Conservation (phyloP, 176 grass and related monocot species). For the Oryza rufipogon region DNA sequence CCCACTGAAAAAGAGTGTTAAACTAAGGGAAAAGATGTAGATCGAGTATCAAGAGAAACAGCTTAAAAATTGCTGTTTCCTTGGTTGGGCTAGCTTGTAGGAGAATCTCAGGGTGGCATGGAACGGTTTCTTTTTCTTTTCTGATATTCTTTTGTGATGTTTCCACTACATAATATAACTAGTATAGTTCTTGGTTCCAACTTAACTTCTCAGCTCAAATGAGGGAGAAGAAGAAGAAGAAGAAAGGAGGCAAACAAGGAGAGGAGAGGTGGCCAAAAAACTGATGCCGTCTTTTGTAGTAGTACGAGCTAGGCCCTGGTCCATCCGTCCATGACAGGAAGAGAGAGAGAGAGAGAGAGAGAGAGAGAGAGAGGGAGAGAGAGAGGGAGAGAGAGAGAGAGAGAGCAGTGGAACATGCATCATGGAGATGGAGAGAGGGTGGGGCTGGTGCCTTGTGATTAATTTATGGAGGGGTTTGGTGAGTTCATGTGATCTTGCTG, state of each 20-base stretch:
- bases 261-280: conserved; percentile 41
- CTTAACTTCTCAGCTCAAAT: conserved; percentile 26
- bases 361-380: conserved; percentile 12
- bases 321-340: conserved; percentile 26
- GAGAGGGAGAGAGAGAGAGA: conserved; percentile 11
- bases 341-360: conserved; percentile 14
- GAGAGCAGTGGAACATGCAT: conserved; percentile 28
- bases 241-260: conserved; percentile 32
- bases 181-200: conserved; percentile 31
- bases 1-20: not conserved
- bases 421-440: conserved; percentile 48
- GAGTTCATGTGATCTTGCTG: conserved; percentile 54
- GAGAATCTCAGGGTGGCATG: conserved; percentile 8
- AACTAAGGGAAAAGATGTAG: conserved; percentile 15
- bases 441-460: conserved; percentile 48
- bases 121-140: conserved; percentile 28
- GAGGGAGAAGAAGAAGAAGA: conserved; percentile 15
- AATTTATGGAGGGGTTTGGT: conserved; percentile 48
- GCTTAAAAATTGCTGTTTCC: conserved; percentile 25
- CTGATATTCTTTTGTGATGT: conserved; percentile 16
- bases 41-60: conserved; percentile 26
- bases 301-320: conserved; percentile 24
- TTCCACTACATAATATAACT: conserved; percentile 40
- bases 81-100: conserved; percentile 15
- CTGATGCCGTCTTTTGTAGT: conserved; percentile 54